phyloP scores from a whole-genome alignment of 306 rosid genomes.

The Rosa persica region DNA sequence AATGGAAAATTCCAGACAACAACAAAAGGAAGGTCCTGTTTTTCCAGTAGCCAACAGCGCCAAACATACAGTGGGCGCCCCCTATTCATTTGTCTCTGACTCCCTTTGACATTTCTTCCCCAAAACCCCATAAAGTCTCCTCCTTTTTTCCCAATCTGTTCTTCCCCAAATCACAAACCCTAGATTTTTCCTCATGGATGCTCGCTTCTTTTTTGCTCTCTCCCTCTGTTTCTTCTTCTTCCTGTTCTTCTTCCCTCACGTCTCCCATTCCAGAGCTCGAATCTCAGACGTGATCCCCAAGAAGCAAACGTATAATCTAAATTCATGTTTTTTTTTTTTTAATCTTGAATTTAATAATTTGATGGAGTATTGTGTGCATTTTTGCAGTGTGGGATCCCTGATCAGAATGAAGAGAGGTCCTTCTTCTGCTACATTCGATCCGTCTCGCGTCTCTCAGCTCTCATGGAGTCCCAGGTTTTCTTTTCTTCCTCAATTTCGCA shows the following conservation, averaged over 20 bases:
- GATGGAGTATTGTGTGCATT: not conserved
- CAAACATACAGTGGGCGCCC: slow-evolving; percentile 6
- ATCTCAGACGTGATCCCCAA: slow-evolving; percentile 39
- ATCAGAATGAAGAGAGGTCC: slow-evolving; percentile 39
- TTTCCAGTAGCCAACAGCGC: not conserved
- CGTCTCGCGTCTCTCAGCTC: slow-evolving; percentile 78
- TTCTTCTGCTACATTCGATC: slow-evolving; percentile 60
- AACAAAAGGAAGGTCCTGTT: not conserved
- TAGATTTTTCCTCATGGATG: slow-evolving; percentile 39
- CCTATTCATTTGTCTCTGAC: not conserved
- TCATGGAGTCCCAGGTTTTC: slow-evolving; percentile 85
- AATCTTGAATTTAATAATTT: not conserved
- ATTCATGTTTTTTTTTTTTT: not conserved
- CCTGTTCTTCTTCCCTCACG: slow-evolving; percentile 41
- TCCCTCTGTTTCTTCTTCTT: slow-evolving; percentile 34
- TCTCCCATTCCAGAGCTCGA: slow-evolving; percentile 48
- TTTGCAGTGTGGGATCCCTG: slow-evolving; percentile 55
- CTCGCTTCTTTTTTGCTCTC: slow-evolving; percentile 24
- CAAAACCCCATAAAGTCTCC: not conserved
- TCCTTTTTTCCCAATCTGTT: not conserved
- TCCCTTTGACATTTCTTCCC: not conserved
- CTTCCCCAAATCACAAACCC: not conserved
- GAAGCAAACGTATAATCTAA: slow-evolving; percentile 34
- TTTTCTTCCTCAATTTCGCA: slow-evolving; percentile 7
- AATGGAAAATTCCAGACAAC: slow-evolving; percentile 7